These are phyloP conservation scores for Candida ascalaphidarum DNA, from an alignment of 805 yeast genomes.

Conservation along the genomic window DNA sequence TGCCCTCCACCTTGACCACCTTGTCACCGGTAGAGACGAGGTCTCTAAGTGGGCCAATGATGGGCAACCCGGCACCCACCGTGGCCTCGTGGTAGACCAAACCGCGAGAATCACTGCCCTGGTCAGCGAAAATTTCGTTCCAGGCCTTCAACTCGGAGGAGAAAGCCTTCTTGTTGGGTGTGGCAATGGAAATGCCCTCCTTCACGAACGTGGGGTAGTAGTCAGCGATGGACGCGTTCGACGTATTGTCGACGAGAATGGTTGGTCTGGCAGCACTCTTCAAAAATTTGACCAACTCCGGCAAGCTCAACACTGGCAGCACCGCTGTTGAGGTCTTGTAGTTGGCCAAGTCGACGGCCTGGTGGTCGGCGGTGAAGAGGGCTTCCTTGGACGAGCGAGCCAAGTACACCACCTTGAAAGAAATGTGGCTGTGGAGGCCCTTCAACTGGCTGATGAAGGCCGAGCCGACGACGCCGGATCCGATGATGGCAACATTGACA, in stretches of 20 bases:
- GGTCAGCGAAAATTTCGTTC: constrained; percentile 59
- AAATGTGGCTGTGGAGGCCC: constrained; percentile 48
- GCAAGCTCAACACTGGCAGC: constrained; percentile 43
- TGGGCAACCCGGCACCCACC: constrained; percentile 97
- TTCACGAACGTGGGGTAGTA: constrained; percentile 67
- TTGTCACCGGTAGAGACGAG: constrained; percentile 89
- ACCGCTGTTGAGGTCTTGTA: constrained; percentile 45
- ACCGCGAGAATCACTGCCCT: constrained; percentile 48
- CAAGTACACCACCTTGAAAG: constrained; percentile 70
- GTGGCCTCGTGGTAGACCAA: constrained; percentile 96
- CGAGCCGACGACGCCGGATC: constrained; percentile 93
- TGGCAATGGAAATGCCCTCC: constrained; percentile 85
- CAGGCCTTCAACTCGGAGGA: constrained; percentile 69
- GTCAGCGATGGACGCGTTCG: constrained; percentile 69
- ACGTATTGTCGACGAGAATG: constrained; percentile 89
- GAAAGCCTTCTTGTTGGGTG: constrained; percentile 97
- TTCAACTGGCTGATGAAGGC: constrained; percentile 80
- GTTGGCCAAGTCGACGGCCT: constrained; percentile 55
- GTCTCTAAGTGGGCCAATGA: constrained; percentile 82
- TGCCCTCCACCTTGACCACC: constrained; percentile 87
- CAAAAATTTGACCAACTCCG: constrained; percentile 55
- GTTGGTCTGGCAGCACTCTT: constrained; percentile 64
- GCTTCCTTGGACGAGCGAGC: constrained; percentile 67
- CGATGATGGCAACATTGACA: constrained; percentile 40
- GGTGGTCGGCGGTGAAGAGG: constrained; percentile 57